Base-by-base conservation (phyloP, 129 eudicot genomes). In the Scalesia atractyloides region DNA sequence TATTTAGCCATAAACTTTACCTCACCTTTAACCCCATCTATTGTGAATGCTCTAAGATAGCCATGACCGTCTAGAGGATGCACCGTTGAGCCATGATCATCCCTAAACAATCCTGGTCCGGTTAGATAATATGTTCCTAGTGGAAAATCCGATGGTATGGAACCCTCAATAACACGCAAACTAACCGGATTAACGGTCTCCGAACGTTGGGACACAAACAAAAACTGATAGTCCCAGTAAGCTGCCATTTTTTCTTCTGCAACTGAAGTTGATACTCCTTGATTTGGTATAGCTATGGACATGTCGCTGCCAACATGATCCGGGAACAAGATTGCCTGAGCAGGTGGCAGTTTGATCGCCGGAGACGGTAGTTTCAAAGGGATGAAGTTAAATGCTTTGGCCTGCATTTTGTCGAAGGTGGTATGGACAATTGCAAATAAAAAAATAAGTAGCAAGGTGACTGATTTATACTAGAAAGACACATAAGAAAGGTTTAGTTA, bases 31-130 rank as follows among this genome's bases (percentile, higher is more conserved):
- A 20, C 60, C 36, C 88, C 88, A 64, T 86, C 90, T 43, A 94
- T 83, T 2, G 78, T 69, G 69, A 94, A 94, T 14, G 96, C 83
- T 65, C 98, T 82, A 3, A 94, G 80, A 58, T 94, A 94, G 22
- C 98, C 98, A 73, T 94, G 98, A 7, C 98, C 98, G 51, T 94
- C 98, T 7, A 94, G 79, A 17, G 98, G 98, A 80, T 90, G 96
- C 81, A 94, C 97, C 9, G 91, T 88, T 4, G 98, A 94, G 22
- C 98, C 98, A 16, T 87, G 90, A 58, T 94, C 98, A 50, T 94
- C 98, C 12, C 79, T 64, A 59, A 94, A 90, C 1, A 90, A 73
- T 10, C 98, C 98, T 0, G 98, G 98, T 1, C 98, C 98, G 1
- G 95, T 90, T 4, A 94, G 76, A 68, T 85, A 94, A 76, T 94